Conservation (phyloP, 2,329 filamentous ascomycete genomes). For the Rutstroemia sp. region DNA sequence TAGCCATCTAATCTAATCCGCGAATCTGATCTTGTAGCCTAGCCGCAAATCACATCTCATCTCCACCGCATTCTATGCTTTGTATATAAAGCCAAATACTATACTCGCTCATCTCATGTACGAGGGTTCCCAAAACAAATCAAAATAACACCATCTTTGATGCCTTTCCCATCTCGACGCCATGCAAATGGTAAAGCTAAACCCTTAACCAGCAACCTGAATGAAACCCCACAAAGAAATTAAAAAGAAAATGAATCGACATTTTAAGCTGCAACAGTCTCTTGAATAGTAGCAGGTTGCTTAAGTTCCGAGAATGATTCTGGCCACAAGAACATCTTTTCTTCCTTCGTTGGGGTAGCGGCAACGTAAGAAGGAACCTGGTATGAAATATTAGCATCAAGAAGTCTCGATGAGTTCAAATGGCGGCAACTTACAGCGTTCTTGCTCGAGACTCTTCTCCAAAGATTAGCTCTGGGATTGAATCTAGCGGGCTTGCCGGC, state of each 20-base stretch:
- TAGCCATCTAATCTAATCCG: too few relatives aligned
- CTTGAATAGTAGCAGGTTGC: not conserved
- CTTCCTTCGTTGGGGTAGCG: constrained; percentile 46
- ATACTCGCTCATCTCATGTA: too few relatives aligned
- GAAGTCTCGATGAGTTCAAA: not conserved
- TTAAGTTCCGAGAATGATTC: constrained; percentile 42
- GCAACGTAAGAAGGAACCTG: constrained; percentile 40
- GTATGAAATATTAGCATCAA: not conserved
- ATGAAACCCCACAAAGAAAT: not conserved
- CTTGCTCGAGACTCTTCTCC: constrained; percentile 55
- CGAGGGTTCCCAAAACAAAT: not conserved
- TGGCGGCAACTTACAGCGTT: constrained; percentile 32
- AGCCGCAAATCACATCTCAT: too few relatives aligned
- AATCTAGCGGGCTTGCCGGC: constrained; percentile 51
- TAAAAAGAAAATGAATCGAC: not conserved
- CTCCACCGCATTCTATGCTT: too few relatives aligned
- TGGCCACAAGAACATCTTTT: constrained; percentile 57
- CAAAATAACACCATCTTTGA: not conserved
- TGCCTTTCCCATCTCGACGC: not conserved
- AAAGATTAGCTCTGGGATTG: constrained; percentile 62
- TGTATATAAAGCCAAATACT: too few relatives aligned
- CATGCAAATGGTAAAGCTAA: not conserved
- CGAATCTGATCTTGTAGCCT: too few relatives aligned
- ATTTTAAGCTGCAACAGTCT: not conserved
- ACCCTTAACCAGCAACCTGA: not conserved